Base-by-base conservation (phyloP, 1,139 yeast genomes). In the Yamadazyma pseudoaaseri region DNA sequence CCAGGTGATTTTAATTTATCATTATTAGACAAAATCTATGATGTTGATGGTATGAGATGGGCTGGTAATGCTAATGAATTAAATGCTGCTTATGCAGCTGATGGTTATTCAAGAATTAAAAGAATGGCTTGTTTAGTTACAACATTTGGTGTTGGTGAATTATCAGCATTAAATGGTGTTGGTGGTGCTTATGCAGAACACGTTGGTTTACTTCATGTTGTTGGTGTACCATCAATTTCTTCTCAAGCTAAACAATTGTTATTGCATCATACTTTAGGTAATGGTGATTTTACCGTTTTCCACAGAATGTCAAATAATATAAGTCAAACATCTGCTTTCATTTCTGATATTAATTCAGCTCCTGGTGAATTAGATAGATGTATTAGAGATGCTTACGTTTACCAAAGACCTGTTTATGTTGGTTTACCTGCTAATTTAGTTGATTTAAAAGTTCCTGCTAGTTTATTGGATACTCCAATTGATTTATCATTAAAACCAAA, bases 371-470 rank as follows among this genome's bases (percentile, higher is more conserved):
- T 86, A 47, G 95, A 86, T 64, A 72, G 82, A 49, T 79, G 87
- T 49, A 78, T 86, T 54, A 73, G 82, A 57, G 77, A 74, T 42
- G 90, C 94, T 27, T 80, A 74, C 62, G 63, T 79, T 35, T 65
- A 73, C 51, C 94, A 85, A 60, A 78, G 89, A 62, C 95, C 96
- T 20, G 94, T 84, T 16, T 86, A 86, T 64, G 60, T 86, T 49
- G 95, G 86, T 28, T 62, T 86, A 41, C 96, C 95, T 47, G 84
- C 92, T 39, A 86, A 86, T 68, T 70, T 85, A 58, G 84, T 83
- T 38, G 89, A 83, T 54, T 67, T 70, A 51, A 62, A 55, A 37
- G 81, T 86, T 30, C 79, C 82, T 29, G 71, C 77, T 13, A 54
- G 62, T 26, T 60, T 73, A 44, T 70, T 85, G 54, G 66, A 75